Conservation (phyloP, 192 early-diverging fungal species). For the Coemansia guatemalensis region DNA sequence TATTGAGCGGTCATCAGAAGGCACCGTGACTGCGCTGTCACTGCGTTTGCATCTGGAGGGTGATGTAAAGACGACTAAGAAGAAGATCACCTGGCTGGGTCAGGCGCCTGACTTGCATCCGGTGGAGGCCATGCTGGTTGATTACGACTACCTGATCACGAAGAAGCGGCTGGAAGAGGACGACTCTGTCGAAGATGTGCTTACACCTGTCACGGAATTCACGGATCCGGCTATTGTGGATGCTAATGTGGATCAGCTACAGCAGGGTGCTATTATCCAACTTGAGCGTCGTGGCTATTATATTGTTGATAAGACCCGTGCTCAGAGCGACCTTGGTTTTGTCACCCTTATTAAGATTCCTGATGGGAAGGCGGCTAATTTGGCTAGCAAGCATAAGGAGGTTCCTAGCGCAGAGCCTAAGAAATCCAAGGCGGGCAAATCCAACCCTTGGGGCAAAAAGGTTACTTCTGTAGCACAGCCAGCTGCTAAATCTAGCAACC, state of each 20-base stretch:
- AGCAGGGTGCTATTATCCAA: slow-evolving; percentile 85
- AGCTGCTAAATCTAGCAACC: slow-evolving; percentile 1
- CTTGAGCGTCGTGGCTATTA: slow-evolving; percentile 96
- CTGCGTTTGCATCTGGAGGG: slow-evolving; percentile 84
- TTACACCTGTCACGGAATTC: slow-evolving; percentile 88
- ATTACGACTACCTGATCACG: slow-evolving; percentile 97
- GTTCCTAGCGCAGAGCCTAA: neutral
- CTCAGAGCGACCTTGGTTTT: slow-evolving; percentile 51
- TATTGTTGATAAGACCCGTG: slow-evolving; percentile 74
- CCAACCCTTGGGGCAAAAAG: slow-evolving; percentile 45
- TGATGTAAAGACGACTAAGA: slow-evolving; percentile 98
- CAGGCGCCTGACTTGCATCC: slow-evolving; percentile 60
- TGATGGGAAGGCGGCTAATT: slow-evolving; percentile 81
- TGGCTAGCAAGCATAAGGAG: slow-evolving; percentile 63
- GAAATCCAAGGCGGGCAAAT: slow-evolving; percentile 11
- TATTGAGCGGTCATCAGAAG: slow-evolving; percentile 61
- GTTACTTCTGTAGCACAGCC: neutral
- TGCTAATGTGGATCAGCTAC: slow-evolving; percentile 62
- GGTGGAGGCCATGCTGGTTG: slow-evolving; percentile 69
- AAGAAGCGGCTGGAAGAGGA: slow-evolving; percentile 97
- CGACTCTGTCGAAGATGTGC: slow-evolving; percentile 76
- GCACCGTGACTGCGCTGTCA: slow-evolving; percentile 59
- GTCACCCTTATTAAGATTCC: slow-evolving; percentile 84
- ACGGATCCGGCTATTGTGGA: slow-evolving; percentile 64
- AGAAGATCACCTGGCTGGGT: slow-evolving; percentile 97